A percentile compares a stretch with the other conserved stretches of the same genome.
These are phyloP conservation scores for Podospora conica DNA, from an alignment of 495 filamentous ascomycete species.

Conservation along the genomic window DNA sequence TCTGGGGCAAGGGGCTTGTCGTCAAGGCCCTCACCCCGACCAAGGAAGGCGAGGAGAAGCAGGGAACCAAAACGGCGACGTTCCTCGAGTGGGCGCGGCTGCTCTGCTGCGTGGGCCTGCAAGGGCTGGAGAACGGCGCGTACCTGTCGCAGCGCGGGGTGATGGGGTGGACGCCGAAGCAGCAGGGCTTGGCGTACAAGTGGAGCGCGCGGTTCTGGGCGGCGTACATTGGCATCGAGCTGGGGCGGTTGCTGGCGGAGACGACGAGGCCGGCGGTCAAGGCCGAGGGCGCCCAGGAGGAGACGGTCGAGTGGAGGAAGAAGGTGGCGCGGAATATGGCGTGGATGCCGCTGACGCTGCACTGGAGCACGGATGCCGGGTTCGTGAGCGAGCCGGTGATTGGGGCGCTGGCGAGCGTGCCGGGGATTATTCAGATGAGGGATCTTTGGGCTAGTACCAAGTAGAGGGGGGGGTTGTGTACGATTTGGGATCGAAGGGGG, in stretches of 20 bases:
- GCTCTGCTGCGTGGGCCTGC: constrained; percentile 57
- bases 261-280: constrained; percentile 31
- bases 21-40: no score
- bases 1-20: constrained; percentile 57
- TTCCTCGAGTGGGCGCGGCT: constrained; percentile 64
- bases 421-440: constrained; percentile 60
- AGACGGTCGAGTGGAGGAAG: constrained; percentile 39
- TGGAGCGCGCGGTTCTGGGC: constrained; percentile 82
- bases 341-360: constrained; percentile 57
- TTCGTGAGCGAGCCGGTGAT: constrained; percentile 53
- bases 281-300: constrained; percentile 36
- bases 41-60: constrained; percentile 10
- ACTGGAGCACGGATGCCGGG: constrained; percentile 76
- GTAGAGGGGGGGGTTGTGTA: constrained; percentile 4
- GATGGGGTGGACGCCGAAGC: constrained; percentile 49
- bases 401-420: constrained; percentile 59
- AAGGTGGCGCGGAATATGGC: constrained; percentile 45
- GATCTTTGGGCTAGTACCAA: constrained; percentile 54
- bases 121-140: constrained; percentile 76
- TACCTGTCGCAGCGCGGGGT: constrained; percentile 69
- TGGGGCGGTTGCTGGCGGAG: constrained; percentile 56
- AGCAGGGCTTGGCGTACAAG: constrained; percentile 51
- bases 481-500: background rate
- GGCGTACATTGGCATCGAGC: constrained; percentile 68
- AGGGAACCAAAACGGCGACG: constrained; percentile 35